Percentiles rank a stretch among this genome's conserved stretches.
phyloP scores from a whole-genome alignment of 805 yeast species.

The Candida broadrunensis region DNA sequence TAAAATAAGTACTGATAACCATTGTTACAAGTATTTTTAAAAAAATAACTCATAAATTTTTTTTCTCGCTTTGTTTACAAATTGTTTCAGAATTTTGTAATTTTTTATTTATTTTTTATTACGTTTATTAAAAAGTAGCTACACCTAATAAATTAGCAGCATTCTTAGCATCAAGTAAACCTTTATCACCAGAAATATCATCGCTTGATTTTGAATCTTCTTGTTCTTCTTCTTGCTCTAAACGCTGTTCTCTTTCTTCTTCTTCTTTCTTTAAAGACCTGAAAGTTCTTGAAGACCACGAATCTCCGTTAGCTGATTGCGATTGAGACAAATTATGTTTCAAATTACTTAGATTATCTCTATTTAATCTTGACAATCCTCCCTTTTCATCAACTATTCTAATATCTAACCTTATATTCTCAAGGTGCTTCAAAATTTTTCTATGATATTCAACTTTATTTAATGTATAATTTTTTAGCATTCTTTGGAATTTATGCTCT shows the following conservation, averaged over 20 bases:
- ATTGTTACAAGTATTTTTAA: too few relatives aligned
- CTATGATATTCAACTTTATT: conserved; percentile 84
- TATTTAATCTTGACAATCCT: conserved; percentile 78
- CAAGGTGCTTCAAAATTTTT: conserved; percentile 71
- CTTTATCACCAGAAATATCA: conserved; percentile 19
- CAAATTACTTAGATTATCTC: conserved; percentile 56
- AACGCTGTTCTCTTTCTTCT: conserved; percentile 16
- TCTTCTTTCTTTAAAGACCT: conserved; percentile 30
- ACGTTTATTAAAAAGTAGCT: conserved; percentile 51
- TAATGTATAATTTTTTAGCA: conserved; percentile 59
- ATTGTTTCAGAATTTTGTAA: too few relatives aligned
- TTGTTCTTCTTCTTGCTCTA: conserved; percentile 13
- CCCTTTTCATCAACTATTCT: conserved; percentile 74
- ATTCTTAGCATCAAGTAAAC: conserved; percentile 65
- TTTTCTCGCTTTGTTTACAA: too few relatives aligned
- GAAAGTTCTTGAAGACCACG: conserved; percentile 43
- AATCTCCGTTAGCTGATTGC: conserved; percentile 39
- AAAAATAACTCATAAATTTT: too few relatives aligned
- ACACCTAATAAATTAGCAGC: conserved; percentile 83
- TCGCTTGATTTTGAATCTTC: conserved; percentile 15
- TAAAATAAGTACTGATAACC: too few relatives aligned
- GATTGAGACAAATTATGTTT: conserved; percentile 42
- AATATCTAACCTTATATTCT: conserved; percentile 65
- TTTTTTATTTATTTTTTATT: too few relatives aligned
- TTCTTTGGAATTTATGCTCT: conserved; percentile 51